Evolutionary conservation across 2,329 filamentous ascomycete genomes (phyloP).

Genomic region (Lachnellula cervina): DNA sequence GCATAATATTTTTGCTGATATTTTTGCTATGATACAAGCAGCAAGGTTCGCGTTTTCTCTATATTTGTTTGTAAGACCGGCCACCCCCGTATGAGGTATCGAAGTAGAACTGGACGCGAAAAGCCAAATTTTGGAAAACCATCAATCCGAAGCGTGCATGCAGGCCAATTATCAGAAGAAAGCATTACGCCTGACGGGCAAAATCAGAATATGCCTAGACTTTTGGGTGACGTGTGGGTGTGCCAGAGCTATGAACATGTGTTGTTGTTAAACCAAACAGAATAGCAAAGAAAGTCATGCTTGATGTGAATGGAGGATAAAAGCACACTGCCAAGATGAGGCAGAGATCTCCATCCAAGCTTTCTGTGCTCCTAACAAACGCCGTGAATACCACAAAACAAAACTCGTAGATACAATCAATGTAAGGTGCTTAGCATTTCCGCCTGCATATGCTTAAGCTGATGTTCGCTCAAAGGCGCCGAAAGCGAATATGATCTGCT

Average conservation of each 20-base stretch:
- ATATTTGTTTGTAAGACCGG: slow-evolving; percentile 22
- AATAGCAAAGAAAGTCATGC: slow-evolving; percentile 21
- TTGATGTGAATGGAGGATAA: slow-evolving; percentile 16
- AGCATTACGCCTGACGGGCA: slow-evolving; percentile 20
- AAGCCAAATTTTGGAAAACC: slow-evolving; percentile 18
- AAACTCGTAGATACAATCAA: slow-evolving; percentile 30
- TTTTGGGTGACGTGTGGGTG: slow-evolving; percentile 20
- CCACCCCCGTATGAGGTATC: slow-evolving; percentile 9
- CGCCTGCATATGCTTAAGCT: slow-evolving; percentile 14
- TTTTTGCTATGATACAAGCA: slow-evolving; percentile 27
- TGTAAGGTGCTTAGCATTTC: slow-evolving; percentile 17
- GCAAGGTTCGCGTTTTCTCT: slow-evolving; percentile 20
- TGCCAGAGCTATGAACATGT: slow-evolving; percentile 27
- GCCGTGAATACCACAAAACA: slow-evolving; percentile 26
- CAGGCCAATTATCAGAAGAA: slow-evolving; percentile 10
- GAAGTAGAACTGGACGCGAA: slow-evolving; percentile 13
- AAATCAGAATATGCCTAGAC: slow-evolving; percentile 12
- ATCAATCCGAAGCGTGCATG: slow-evolving; percentile 19
- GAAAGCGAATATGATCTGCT: slow-evolving; percentile 9
- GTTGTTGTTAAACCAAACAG: slow-evolving; percentile 18
- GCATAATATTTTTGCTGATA: slow-evolving; percentile 2
- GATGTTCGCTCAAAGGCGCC: slow-evolving; percentile 1
- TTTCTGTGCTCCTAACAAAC: slow-evolving; percentile 30
- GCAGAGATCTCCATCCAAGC: slow-evolving; percentile 28
- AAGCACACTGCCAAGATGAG: slow-evolving; percentile 17